Base-by-base conservation (phyloP, 345 rosid species). In the Moricandia arvensis region DNA sequence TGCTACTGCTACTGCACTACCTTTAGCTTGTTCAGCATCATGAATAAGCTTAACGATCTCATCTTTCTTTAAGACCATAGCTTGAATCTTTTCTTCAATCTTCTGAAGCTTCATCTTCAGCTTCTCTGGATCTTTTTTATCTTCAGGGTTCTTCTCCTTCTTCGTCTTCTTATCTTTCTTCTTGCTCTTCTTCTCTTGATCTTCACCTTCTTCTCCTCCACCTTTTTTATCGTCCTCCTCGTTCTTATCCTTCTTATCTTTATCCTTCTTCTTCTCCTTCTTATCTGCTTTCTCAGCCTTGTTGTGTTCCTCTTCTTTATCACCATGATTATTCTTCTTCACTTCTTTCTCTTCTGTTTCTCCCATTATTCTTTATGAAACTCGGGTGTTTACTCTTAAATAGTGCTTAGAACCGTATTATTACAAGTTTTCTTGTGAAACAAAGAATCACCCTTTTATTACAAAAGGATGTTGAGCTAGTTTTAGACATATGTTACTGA, bases 141-240 rank as follows among this genome's bases (percentile, higher is more conserved):
- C 93, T 83, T 87, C 93, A 51, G 92, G 89, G 74, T 87, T 83
- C 81, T 81, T 84, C 54, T 84, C 82, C 83, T 83, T 84, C 80
- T 87, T 82, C 79, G 73, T 65, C 82, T 54, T 88, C 80, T 71
- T 61, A 79, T 79, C 73, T 74, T 75, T 78, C 85, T 73, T 80
- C 81, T 65, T 81, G 74, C 62, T 75, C 71, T 79, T 85, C 80
- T 72, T 84, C 77, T 72, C 76, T 75, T 71, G 76, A 69, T 68
- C 69, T 68, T 80, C 81, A 66, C 77, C 83, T 84, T 79, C 88
- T 84, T 81, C 57, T 79, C 73, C 64, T 79, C 74, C 61, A 74
- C 74, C 75, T 9, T 75, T 30, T 62, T 77, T 68, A 29, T 72
- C 71, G n/a, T 79, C 72, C 7, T 79, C 72, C 7, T 79, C 75